These are phyloP conservation scores for Carex parvula DNA, from an alignment of 176 grass and related monocot species.

Conservation along the genomic window DNA sequence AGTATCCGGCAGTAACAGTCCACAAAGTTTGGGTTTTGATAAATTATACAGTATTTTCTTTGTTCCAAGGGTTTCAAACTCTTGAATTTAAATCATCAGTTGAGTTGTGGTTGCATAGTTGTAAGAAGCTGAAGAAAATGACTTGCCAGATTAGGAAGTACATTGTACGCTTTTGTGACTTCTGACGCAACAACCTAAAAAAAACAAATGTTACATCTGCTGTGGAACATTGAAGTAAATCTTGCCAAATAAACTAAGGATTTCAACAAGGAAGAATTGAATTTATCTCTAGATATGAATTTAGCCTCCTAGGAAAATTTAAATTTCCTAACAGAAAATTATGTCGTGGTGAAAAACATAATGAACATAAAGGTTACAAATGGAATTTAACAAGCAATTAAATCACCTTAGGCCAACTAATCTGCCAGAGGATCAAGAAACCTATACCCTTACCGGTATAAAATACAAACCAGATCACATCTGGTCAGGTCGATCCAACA, in stretches of 20 bases:
- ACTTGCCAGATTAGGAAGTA: constrained; percentile 85
- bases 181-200: constrained; percentile 66
- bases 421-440: neutral
- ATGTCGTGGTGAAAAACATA: neutral
- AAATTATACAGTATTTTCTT: neutral
- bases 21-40: neutral
- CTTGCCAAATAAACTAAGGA: neutral
- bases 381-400: neutral
- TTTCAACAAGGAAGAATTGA: neutral
- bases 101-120: neutral
- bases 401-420: neutral
- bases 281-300: neutral
- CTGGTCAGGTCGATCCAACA: neutral
- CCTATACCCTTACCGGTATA: neutral
- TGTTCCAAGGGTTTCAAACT: neutral
- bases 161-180: constrained; percentile 77
- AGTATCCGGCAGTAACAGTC: neutral
- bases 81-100: neutral
- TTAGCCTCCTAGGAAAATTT: neutral
- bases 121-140: constrained; percentile 1
- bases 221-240: neutral
- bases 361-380: neutral
- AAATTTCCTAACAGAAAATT: neutral
- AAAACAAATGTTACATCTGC: constrained; percentile 18
- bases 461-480: neutral